These are phyloP conservation scores for Fonsecaea nubica DNA, from an alignment of 2,329 filamentous ascomycete genomes.

Conservation along the genomic window DNA sequence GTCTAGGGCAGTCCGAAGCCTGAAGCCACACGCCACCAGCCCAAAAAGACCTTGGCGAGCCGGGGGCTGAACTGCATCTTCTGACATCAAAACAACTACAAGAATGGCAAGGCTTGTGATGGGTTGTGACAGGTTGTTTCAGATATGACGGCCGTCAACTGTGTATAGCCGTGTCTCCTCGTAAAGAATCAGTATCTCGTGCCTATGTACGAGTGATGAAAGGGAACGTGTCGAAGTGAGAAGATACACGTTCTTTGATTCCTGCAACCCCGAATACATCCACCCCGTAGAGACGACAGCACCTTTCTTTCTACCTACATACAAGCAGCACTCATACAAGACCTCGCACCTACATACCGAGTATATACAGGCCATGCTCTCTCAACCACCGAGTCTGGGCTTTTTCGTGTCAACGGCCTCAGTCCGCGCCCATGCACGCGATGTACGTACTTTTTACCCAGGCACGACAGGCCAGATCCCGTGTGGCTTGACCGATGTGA, in stretches of 20 bases:
- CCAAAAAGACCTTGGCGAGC: constrained; percentile 1
- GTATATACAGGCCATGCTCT: no score
- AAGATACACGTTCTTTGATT: neutral
- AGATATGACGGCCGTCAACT: constrained; percentile 7
- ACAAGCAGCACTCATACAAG: neutral
- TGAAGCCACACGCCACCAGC: no score
- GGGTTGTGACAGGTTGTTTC: constrained; percentile 7
- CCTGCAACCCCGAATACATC: neutral
- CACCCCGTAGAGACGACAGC: neutral
- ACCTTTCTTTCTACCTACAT: neutral
- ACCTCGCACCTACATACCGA: neutral
- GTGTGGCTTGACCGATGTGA: neutral
- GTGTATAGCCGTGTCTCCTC: neutral
- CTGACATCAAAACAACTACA: neutral
- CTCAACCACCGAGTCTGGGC: neutral
- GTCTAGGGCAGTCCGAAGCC: no score
- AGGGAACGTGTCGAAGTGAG: neutral
- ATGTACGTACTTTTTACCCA: constrained; percentile 5
- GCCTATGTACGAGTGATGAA: no score
- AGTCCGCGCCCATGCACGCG: neutral
- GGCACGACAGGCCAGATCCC: neutral
- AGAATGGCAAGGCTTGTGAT: constrained; percentile 10
- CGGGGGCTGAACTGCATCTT: neutral
- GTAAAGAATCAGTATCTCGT: constrained; percentile 1
- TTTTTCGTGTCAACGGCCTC: neutral